Percentiles rank a stretch among this genome's conserved stretches.
Evolutionary conservation across 345 rosid genomes (phyloP).

Genomic region (Eucalyptus polyanthemos): DNA sequence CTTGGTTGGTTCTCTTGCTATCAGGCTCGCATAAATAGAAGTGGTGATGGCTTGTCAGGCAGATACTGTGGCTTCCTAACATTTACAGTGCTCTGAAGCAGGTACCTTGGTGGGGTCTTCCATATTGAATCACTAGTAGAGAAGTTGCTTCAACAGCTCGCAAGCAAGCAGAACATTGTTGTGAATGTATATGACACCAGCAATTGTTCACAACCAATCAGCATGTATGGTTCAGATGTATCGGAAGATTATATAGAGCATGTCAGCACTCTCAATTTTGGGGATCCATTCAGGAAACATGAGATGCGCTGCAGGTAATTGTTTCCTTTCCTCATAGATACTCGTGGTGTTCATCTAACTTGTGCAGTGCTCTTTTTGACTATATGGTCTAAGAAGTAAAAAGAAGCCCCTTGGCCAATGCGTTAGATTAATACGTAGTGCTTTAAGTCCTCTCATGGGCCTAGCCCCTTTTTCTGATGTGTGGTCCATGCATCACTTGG

Average conservation of each 20-base stretch:
- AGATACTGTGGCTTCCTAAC: background rate
- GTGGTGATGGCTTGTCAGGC: background rate
- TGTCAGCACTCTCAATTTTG: constrained; percentile 68
- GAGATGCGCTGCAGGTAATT: constrained; percentile 97
- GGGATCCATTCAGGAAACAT: constrained; percentile 91
- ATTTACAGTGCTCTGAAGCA: constrained; percentile 9
- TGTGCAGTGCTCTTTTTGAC: background rate
- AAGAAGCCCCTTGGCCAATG: background rate
- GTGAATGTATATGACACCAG: constrained; percentile 87
- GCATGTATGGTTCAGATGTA: constrained; percentile 85
- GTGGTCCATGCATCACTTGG: background rate
- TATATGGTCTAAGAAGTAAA: background rate
- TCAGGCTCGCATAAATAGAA: background rate
- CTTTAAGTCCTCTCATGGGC: background rate
- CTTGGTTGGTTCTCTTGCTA: background rate
- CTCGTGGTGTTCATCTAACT: background rate
- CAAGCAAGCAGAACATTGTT: constrained; percentile 86
- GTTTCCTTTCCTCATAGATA: background rate
- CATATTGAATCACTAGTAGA: constrained; percentile 88
- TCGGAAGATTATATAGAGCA: constrained; percentile 46
- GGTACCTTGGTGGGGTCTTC: constrained; percentile 93
- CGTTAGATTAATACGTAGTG: background rate
- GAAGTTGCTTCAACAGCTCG: constrained; percentile 91
- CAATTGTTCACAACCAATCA: constrained; percentile 56
- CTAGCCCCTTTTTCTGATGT: background rate